phyloP scores from a whole-genome alignment of 2,329 filamentous ascomycete genomes.

The Apiospora sp. region DNA sequence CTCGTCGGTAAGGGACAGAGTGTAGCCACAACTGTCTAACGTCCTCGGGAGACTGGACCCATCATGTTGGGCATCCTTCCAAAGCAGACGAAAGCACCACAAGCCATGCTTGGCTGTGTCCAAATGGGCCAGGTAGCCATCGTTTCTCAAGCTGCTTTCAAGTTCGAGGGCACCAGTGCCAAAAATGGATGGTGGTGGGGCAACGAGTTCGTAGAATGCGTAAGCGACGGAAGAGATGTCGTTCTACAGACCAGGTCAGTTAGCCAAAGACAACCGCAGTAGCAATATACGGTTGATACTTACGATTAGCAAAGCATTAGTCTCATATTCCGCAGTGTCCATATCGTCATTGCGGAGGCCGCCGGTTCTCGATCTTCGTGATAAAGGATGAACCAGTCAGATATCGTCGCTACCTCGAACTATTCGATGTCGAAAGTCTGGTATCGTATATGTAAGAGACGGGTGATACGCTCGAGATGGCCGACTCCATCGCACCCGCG shows the following conservation, averaged over 20 bases:
- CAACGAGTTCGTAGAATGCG: constrained; percentile 61
- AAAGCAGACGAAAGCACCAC: constrained; percentile 62
- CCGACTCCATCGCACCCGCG: constrained; percentile 24
- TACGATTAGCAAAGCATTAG: constrained; percentile 67
- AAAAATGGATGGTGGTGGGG: constrained; percentile 53
- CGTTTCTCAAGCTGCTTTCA: constrained; percentile 58
- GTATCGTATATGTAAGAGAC: constrained; percentile 11
- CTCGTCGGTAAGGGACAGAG: constrained; percentile 55
- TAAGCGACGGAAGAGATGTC: constrained; percentile 64
- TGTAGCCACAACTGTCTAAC: constrained; percentile 54
- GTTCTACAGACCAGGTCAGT: constrained; percentile 49
- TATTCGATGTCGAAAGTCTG: constrained; percentile 19
- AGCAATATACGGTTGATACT: constrained; percentile 40
- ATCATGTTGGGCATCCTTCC: constrained; percentile 47
- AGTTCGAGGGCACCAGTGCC: constrained; percentile 58
- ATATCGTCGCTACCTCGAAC: not conserved
- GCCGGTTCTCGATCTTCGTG: constrained; percentile 30
- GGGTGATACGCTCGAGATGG: not conserved
- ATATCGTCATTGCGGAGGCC: constrained; percentile 56
- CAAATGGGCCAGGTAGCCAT: constrained; percentile 62
- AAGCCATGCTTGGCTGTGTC: constrained; percentile 58
- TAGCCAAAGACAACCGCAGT: not conserved
- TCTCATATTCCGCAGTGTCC: constrained; percentile 70
- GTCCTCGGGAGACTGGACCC: constrained; percentile 33
- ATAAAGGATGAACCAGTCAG: constrained; percentile 35